Evolutionary conservation across 305 asterid genomes (phyloP).

Genomic region (Fraxinus platypoda): DNA sequence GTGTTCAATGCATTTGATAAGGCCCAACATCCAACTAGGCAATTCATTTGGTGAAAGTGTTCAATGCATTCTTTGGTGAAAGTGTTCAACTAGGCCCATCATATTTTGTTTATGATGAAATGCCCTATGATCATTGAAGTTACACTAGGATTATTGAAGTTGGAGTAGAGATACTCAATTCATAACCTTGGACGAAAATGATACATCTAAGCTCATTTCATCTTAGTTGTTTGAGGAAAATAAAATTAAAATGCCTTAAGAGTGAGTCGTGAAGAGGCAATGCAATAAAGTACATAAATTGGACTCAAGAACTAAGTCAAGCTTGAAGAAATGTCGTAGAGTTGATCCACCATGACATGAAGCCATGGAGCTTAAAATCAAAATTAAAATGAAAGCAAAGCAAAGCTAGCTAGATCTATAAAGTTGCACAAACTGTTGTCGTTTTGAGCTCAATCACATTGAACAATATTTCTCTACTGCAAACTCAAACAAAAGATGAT

Average conservation of each 20-base stretch:
- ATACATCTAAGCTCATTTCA: not conserved
- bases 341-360: not conserved
- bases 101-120: too few relatives aligned
- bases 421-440: too few relatives aligned
- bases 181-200: not conserved
- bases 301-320: not conserved
- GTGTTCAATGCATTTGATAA: not conserved
- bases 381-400: not conserved
- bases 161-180: not conserved
- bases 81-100: too few relatives aligned
- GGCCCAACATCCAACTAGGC: slow-evolving; percentile 8
- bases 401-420: too few relatives aligned
- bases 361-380: not conserved
- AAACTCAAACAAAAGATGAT: not conserved
- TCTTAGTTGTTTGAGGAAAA: not conserved
- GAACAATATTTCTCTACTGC: too few relatives aligned
- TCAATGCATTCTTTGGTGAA: too few relatives aligned
- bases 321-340: not conserved
- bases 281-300: too few relatives aligned
- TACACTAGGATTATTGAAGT: not conserved
- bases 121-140: too few relatives aligned
- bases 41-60: too few relatives aligned
- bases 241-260: too few relatives aligned
- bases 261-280: too few relatives aligned
- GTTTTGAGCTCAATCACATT: not conserved